Conservation (phyloP, 371 early-diverging fungal species). For the Rhizopus stolonifer region DNA sequence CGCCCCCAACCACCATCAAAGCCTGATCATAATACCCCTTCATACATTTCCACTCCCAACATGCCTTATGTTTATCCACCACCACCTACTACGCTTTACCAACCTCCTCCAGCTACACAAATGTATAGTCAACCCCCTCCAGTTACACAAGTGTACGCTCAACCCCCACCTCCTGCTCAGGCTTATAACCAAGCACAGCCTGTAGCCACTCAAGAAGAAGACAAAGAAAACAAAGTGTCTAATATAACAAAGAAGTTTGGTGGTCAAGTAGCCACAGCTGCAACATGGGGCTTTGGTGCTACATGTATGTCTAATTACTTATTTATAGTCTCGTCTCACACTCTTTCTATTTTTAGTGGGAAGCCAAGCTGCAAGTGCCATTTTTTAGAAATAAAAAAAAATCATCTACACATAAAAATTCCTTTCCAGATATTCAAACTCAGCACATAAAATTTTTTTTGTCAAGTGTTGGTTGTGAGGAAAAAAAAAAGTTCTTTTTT, state of each 20-base stretch:
- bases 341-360: constrained; percentile 29
- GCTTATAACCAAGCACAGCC: constrained; percentile 11
- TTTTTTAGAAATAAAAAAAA: constrained; percentile 27
- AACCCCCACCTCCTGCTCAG: constrained; percentile 6
- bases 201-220: constrained; percentile 6
- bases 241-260: constrained; percentile 46
- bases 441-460: not conserved
- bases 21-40: constrained; percentile 2
- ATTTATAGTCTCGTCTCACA: not conserved
- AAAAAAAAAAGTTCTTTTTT: not conserved
- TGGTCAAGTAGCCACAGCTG: constrained; percentile 38
- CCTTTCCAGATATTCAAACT: not conserved
- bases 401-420: not conserved
- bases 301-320: constrained; percentile 32
- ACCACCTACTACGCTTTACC: constrained; percentile 45
- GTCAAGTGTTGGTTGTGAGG: not conserved
- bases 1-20: constrained; percentile 18
- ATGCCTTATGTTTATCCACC: constrained; percentile 48
- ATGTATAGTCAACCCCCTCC: constrained; percentile 4
- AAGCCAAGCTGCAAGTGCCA: constrained; percentile 38
- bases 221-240: constrained; percentile 27
- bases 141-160: not conserved
- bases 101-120: constrained; percentile 30
- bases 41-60: not conserved
- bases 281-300: constrained; percentile 50